Evolutionary conservation across 345 rosid genomes (phyloP), one percentile per base, ranked within the genome.

Genomic region (Eucalyptus regnans): DNA sequence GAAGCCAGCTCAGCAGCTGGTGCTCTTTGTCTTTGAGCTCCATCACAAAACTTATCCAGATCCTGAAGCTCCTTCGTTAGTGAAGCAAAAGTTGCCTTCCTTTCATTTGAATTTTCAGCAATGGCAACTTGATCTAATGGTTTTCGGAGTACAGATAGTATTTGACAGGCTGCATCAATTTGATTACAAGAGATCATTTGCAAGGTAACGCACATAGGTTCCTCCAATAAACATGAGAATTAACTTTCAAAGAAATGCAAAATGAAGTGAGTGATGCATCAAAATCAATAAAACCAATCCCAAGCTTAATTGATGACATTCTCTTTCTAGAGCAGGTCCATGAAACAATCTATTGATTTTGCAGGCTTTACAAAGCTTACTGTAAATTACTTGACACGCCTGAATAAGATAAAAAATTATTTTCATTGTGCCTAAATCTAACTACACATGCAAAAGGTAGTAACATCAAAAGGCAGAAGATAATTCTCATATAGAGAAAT

Each of bases 141-240:
- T 88, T 93, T 96, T 88, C 89, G 94, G 52, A 97, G 99, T 90
- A 94, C 86, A 64, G 97, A 94, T 91, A 97, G 91, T 86, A 97
- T 96, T 87, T 94, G 95, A 81, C 71, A 89, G 87, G 95, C 99
- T 96, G 93, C 92, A 93, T 15, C 43, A 41, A 83, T 51, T 23
- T 83, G 54, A 86, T 46, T 25, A 5, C 49, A 68, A 68, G 80
- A 3, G 43, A 68, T 68, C 80, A 68, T 17, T 31, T 33, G 44
- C 80, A 33, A 33, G 44, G 80, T 31, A 68, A 33, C 7, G 3
- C 18, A 33, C 12, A 68, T 3, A 31, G 80, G 3, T 68, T 68
- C 80, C 80, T 68, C 80, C 80, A 31, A 68, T 16, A 68, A 68
- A 31, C 80, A 33, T 16, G 80, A 68, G 80, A 16, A 41, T 8